Conservation (phyloP, 2,329 filamentous ascomycete species). For the Dactylella cylindrospora region DNA sequence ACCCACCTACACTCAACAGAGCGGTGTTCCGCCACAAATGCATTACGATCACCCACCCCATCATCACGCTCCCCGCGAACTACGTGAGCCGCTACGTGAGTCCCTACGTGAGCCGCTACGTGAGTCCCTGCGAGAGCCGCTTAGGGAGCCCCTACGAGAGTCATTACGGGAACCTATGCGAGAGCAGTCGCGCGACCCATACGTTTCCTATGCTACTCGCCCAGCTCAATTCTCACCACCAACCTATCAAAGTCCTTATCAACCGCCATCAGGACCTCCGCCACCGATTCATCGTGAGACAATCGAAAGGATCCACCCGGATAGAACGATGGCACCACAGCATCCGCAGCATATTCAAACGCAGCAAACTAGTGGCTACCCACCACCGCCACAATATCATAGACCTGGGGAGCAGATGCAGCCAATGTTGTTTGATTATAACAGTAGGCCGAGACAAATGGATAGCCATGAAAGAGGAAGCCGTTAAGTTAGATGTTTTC, state of each 20-base stretch:
- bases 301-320: constrained; percentile 36
- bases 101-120: constrained; percentile 8
- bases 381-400: constrained; percentile 34
- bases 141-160: too few relatives aligned
- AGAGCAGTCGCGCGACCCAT: constrained; percentile 20
- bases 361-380: constrained; percentile 28
- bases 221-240: constrained; percentile 33
- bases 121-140: too few relatives aligned
- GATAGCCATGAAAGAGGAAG: constrained; percentile 38
- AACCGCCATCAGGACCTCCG: constrained; percentile 25
- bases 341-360: constrained; percentile 39
- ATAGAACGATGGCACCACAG: constrained; percentile 36
- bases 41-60: constrained; percentile 29
- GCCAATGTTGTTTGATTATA: constrained; percentile 22
- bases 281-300: constrained; percentile 33
- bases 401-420: constrained; percentile 20
- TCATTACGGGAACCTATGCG: too few relatives aligned
- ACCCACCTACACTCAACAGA: constrained; percentile 18
- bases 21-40: constrained; percentile 5
- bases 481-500: too few relatives aligned
- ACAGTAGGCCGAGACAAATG: constrained; percentile 28
- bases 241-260: constrained; percentile 32
- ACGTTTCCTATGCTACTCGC: constrained; percentile 19
- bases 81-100: constrained; percentile 8
- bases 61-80: constrained; percentile 23